These are phyloP conservation scores for Paecilomyces fulvus DNA, from an alignment of 2,329 filamentous ascomycete genomes.

Conservation along the genomic window DNA sequence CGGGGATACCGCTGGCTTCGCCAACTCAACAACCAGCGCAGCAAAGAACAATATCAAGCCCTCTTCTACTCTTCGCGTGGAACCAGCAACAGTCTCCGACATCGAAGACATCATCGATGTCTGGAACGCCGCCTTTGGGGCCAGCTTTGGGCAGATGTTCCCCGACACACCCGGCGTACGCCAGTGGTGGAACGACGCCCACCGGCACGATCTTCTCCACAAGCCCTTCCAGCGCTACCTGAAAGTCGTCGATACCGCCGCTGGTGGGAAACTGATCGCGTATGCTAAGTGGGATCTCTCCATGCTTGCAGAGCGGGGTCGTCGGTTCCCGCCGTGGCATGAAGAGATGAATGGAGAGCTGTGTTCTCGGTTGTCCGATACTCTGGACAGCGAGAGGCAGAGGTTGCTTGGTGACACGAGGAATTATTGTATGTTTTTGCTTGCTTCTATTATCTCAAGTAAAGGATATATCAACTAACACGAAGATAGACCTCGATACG, in stretches of 20 bases:
- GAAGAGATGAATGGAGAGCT: constrained; percentile 9
- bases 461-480: not conserved
- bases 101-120: constrained; percentile 14
- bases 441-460: not conserved
- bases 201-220: constrained; percentile 13
- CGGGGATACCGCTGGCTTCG: not conserved
- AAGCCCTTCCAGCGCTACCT: constrained; percentile 18
- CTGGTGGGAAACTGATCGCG: constrained; percentile 12
- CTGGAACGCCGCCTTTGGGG: constrained; percentile 19
- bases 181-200: constrained; percentile 17
- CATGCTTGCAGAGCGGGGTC: constrained; percentile 15
- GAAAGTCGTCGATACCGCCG: constrained; percentile 17
- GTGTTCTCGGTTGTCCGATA: constrained; percentile 12
- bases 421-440: constrained; percentile 17
- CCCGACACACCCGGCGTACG: constrained; percentile 20
- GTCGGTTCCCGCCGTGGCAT: constrained; percentile 21
- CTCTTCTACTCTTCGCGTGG: not conserved
- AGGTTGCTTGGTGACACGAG: constrained; percentile 16
- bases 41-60: not conserved
- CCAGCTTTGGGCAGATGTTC: constrained; percentile 12
- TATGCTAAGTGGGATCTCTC: constrained; percentile 23
- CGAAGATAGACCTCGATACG: constrained; percentile 25
- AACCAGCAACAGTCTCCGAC: constrained; percentile 14
- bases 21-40: not conserved
- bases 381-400: constrained; percentile 12